These are phyloP conservation scores for Komagataella ulmi DNA, from an alignment of 805 yeast genomes.

Conservation along the genomic window DNA sequence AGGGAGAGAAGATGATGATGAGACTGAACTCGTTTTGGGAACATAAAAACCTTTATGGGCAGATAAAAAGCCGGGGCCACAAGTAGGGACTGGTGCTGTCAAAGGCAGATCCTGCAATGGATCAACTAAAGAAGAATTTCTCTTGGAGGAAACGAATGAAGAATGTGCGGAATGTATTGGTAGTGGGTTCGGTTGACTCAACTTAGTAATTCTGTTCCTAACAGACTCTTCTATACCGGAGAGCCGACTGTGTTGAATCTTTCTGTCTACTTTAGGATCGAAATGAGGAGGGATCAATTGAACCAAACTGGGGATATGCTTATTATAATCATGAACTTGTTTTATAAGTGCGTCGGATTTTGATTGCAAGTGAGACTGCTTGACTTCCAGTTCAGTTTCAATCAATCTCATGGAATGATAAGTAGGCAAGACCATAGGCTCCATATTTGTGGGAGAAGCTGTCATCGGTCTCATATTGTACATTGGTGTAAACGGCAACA, in stretches of 20 bases:
- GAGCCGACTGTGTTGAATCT: not conserved
- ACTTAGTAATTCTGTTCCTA: not conserved
- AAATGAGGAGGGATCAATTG: not conserved
- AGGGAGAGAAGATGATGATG: not conserved
- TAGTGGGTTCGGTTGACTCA: not conserved
- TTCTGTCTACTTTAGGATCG: not conserved
- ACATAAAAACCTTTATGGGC: not conserved
- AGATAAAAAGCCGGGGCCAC: not conserved
- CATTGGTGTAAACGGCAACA: not conserved
- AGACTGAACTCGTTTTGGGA: not conserved
- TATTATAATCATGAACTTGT: not conserved
- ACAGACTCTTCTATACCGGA: not conserved
- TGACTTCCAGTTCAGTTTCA: not conserved
- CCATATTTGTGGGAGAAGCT: not conserved
- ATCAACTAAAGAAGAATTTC: not conserved
- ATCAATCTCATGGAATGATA: not conserved
- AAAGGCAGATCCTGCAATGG: not conserved
- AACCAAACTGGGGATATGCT: not conserved
- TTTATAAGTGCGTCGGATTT: not conserved
- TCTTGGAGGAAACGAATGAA: not conserved
- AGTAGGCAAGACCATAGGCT: not conserved
- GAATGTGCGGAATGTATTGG: not conserved
- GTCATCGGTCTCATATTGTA: not conserved
- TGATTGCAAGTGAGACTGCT: not conserved
- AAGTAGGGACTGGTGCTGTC: not conserved